phyloP scores from a whole-genome alignment of 2,329 filamentous ascomycete species.

The Periconia digitata region DNA sequence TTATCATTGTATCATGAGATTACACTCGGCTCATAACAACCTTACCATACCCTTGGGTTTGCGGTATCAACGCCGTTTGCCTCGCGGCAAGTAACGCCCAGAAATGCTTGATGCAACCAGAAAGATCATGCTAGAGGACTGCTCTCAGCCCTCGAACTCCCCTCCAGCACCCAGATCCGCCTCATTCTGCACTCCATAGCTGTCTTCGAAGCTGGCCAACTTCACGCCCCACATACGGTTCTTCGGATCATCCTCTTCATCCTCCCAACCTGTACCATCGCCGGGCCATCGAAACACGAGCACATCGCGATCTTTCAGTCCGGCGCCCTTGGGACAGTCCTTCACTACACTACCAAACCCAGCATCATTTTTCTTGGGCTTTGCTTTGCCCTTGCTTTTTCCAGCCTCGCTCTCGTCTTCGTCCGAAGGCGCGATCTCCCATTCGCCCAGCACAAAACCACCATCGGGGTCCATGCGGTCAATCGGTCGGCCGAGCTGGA shows the following conservation, averaged over 20 bases:
- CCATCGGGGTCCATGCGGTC: conserved; percentile 44
- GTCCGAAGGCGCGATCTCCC: conserved; percentile 28
- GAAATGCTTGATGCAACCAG: too few relatives aligned
- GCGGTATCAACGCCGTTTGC: too few relatives aligned
- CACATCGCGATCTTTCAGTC: conserved; percentile 37
- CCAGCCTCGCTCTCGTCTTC: conserved; percentile 24
- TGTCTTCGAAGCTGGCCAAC: conserved; percentile 41
- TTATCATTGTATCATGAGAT: too few relatives aligned
- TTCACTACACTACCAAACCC: conserved; percentile 11
- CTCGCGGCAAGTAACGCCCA: too few relatives aligned
- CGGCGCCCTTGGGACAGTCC: conserved; percentile 39
- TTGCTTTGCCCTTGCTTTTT: conserved; percentile 46
- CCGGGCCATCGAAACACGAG: conserved; percentile 41
- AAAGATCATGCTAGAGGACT: too few relatives aligned
- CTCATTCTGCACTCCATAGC: conserved; percentile 35
- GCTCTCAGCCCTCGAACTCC: conserved; percentile 36
- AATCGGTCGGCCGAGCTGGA: conserved; percentile 45
- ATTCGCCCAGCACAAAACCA: conserved; percentile 44
- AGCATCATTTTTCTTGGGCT: conserved; percentile 20
- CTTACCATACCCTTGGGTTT: too few relatives aligned
- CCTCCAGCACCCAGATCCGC: conserved; percentile 31
- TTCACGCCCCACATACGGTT: conserved; percentile 37
- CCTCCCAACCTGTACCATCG: conserved; percentile 23
- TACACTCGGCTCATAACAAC: too few relatives aligned
- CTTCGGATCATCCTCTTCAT: conserved; percentile 14